Evolutionary conservation across 225 moss, liverwort and hornwort species (phyloP).

Genomic region (Polytrichum commune): DNA sequence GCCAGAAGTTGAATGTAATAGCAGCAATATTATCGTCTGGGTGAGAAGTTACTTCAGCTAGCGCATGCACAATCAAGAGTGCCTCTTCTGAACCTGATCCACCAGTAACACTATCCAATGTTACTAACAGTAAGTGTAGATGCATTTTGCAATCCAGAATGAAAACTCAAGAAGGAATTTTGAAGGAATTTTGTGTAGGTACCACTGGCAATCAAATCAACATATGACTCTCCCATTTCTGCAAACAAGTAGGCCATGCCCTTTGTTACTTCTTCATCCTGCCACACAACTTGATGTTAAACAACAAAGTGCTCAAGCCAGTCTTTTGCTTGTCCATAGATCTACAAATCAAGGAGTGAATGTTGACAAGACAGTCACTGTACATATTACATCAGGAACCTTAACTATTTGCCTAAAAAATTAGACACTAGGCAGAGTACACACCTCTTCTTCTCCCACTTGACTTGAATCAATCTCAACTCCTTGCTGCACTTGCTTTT

Average conservation of each 20-base stretch:
- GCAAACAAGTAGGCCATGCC: constrained; percentile 98
- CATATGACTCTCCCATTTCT: constrained; percentile 97
- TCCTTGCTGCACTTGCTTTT: constrained; percentile 64
- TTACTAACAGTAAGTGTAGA: too few species aligned
- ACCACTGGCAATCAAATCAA: constrained; percentile 93
- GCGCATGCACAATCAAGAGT: constrained; percentile 89
- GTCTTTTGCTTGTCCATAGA: too few species aligned
- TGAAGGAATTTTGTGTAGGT: constrained; percentile 9
- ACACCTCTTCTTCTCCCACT: constrained; percentile 73
- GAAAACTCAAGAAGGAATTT: not conserved
- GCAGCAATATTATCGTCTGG: constrained; percentile 76
- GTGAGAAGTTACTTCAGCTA: constrained; percentile 93
- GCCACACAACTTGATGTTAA: constrained; percentile 22
- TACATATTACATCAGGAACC: not conserved
- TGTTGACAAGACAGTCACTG: too few species aligned
- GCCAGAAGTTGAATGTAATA: constrained; percentile 93
- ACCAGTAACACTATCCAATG: too few species aligned
- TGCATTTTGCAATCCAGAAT: too few species aligned
- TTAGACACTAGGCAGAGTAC: not conserved
- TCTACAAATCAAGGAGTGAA: too few species aligned
- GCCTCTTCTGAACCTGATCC: constrained; percentile 57
- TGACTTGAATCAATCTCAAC: constrained; percentile 40
- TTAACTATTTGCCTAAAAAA: not conserved
- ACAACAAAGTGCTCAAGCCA: not conserved
- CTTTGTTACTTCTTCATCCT: constrained; percentile 92